phyloP scores from a whole-genome alignment of 2,329 filamentous ascomycete species.

The Intubia oerlemansii region DNA sequence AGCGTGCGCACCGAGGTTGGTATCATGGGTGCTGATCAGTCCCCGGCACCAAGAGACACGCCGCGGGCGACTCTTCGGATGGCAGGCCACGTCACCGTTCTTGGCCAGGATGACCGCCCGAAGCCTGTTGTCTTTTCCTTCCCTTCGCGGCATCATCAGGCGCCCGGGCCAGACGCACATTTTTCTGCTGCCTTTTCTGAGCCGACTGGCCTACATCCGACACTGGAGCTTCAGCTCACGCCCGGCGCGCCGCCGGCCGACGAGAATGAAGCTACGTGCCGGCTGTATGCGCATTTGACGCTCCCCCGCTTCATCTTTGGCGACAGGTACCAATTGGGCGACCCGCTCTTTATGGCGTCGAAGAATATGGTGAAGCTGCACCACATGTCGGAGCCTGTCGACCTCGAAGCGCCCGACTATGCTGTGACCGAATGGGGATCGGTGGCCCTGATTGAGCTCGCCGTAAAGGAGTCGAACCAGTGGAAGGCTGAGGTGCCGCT shows the following conservation, averaged over 20 bases:
- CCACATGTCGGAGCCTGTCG: slow-evolving; percentile 53
- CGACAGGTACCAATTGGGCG: slow-evolving; percentile 68
- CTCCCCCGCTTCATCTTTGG: slow-evolving; percentile 65
- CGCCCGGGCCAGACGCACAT: slow-evolving; percentile 17
- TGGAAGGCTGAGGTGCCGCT: slow-evolving; percentile 58
- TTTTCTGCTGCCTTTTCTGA: slow-evolving; percentile 44
- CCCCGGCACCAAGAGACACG: slow-evolving; percentile 30
- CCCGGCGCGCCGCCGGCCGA: slow-evolving; percentile 22
- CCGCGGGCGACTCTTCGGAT: no score
- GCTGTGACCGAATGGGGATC: slow-evolving; percentile 60
- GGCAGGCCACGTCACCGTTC: slow-evolving; percentile 55
- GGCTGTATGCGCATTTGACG: slow-evolving; percentile 60
- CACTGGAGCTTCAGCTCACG: slow-evolving; percentile 45
- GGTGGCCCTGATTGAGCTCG: slow-evolving; percentile 52
- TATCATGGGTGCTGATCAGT: slow-evolving; percentile 44
- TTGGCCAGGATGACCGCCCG: slow-evolving; percentile 52
- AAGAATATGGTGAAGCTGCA: slow-evolving; percentile 54
- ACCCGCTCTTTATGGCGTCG: slow-evolving; percentile 55
- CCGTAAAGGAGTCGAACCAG: slow-evolving; percentile 11
- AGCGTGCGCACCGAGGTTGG: slow-evolving; percentile 56
- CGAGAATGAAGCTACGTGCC: slow-evolving; percentile 26
- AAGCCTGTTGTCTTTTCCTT: slow-evolving; percentile 69
- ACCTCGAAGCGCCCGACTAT: slow-evolving; percentile 82
- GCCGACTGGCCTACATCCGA: slow-evolving; percentile 70
- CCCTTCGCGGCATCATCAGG: slow-evolving; percentile 52